phyloP scores from a whole-genome alignment of 306 rosid species.

The Mimosa bimucronata region DNA sequence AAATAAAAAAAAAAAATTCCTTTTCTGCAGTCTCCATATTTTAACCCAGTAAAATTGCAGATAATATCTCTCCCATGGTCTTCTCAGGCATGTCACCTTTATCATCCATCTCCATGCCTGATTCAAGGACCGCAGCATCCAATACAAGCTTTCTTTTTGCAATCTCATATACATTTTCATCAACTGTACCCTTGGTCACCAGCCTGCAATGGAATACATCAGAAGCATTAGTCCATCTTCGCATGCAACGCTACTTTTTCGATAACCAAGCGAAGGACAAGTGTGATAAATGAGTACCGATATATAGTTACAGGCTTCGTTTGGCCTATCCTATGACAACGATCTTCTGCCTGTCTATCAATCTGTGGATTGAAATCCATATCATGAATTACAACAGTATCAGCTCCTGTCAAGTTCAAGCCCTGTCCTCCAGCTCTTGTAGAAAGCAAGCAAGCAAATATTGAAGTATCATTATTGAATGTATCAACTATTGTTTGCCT shows the following conservation, averaged over 20 bases:
- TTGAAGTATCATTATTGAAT: slow-evolving; percentile 78
- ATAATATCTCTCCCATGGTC: slow-evolving; percentile 98
- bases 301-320: slow-evolving; percentile 85
- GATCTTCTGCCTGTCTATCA: slow-evolving; percentile 96
- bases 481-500: slow-evolving; percentile 95
- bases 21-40: slow-evolving; percentile 8
- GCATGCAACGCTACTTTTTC: slow-evolving; percentile 21
- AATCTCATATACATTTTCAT: slow-evolving; percentile 95
- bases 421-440: slow-evolving; percentile 99
- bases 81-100: slow-evolving; percentile 82
- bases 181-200: slow-evolving; percentile 87
- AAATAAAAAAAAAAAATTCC: not conserved
- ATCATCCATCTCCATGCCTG: slow-evolving; percentile 69
- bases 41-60: slow-evolving; percentile 77
- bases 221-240: not conserved
- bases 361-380: slow-evolving; percentile 99
- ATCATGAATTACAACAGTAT: slow-evolving; percentile 93
- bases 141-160: slow-evolving; percentile 89
- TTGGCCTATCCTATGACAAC: slow-evolving; percentile 95
- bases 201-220: slow-evolving; percentile 55
- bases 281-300: slow-evolving; percentile 51
- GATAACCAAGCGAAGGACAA: slow-evolving; percentile 15
- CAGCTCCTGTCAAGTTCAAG: slow-evolving; percentile 89
- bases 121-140: slow-evolving; percentile 94
- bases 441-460: slow-evolving; percentile 95